Base-by-base conservation (phyloP, 139 green algal genomes). In the Chlorella sorokiniana region DNA sequence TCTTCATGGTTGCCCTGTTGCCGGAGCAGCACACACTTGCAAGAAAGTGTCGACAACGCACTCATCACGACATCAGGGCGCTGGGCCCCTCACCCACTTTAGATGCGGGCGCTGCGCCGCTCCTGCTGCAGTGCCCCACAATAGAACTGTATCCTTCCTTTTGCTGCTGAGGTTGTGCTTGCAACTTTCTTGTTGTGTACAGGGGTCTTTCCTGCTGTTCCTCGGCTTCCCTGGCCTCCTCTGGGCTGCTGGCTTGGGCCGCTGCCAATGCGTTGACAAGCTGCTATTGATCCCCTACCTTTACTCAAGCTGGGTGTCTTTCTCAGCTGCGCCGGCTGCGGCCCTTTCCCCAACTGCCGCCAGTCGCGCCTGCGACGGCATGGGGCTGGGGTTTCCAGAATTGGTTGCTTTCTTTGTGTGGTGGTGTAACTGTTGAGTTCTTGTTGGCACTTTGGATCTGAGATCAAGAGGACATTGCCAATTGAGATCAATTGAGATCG, bases 1-100 rank as follows among this genome's bases (percentile, higher is more conserved):
- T 31, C 23, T 65, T 16, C 56, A 65, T 65, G 56, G 56, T 65
- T n/a, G n/a, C 56, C n/a, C 23, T 10, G 18, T 33, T 65, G 31
- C 31, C 33, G 61, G 42, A 61, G 70, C 65, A 72, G 65, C 40
- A 61, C 48, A 78, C 54, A 79, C 73, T 79, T 79, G 73, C 73
- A 79, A 79, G 35, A 79, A 51, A 79, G 73, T 79, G 54, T 79
- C 70, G 29, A 22, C 35, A 59, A 45, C 35, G 33, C 29, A 61
- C 73, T 65, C n/a, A 16, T n/a, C n/a, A 6, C 56, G 6, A 33
- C 56, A 65, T 6, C 56, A 65, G 56, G 6, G 56, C 56, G 6
- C n/a, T 22, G 22, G 56, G 56, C 56, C 65, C 65, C 65, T 69
- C 56, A 64, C 56, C 20, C n/a, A 59, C 16, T 59, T 16, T 65